Evolutionary conservation across 1,284 basidiomycete species (phyloP).

Genomic region (Sutorius eximius): DNA sequence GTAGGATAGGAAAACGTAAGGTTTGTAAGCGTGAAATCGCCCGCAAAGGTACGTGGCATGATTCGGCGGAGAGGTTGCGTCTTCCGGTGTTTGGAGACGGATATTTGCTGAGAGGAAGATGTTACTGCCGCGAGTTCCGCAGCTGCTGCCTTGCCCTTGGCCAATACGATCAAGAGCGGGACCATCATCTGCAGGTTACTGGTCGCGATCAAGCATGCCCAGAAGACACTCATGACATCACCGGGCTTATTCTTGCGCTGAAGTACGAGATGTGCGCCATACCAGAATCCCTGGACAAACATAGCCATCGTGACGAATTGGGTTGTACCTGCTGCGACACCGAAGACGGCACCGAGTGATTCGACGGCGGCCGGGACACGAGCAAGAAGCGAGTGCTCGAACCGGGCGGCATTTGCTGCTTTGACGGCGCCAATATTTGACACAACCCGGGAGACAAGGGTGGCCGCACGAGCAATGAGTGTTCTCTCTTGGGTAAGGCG

Average conservation of each 20-base stretch:
- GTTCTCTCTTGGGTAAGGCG: slow-evolving; percentile 68
- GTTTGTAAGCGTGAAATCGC: slow-evolving; percentile 82
- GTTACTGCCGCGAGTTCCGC: slow-evolving; percentile 30
- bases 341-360: slow-evolving; percentile 74
- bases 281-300: slow-evolving; percentile 98
- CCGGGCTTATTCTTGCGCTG: slow-evolving; percentile 69
- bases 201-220: slow-evolving; percentile 91
- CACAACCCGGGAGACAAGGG: slow-evolving; percentile 78
- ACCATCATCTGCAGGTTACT: slow-evolving; percentile 85
- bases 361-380: slow-evolving; percentile 50
- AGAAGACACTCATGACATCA: slow-evolving; percentile 93
- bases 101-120: slow-evolving; percentile 19
- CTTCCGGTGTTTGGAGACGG: slow-evolving; percentile 16
- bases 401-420: slow-evolving; percentile 83
- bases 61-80: slow-evolving; percentile 56
- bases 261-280: slow-evolving; percentile 83
- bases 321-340: slow-evolving; percentile 62
- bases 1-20: slow-evolving; percentile 79
- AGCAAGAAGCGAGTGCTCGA: slow-evolving; percentile 57
- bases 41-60: slow-evolving; percentile 56
- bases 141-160: slow-evolving; percentile 71
- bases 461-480: slow-evolving; percentile 70
- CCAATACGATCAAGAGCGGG: slow-evolving; percentile 73
- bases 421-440: slow-evolving; percentile 90
- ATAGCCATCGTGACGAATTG: slow-evolving; percentile 87